A percentile compares a stretch with the other conserved stretches of the same genome.
Conservation (phyloP, 305 asterid genomes). For the Plantago coronopus region DNA sequence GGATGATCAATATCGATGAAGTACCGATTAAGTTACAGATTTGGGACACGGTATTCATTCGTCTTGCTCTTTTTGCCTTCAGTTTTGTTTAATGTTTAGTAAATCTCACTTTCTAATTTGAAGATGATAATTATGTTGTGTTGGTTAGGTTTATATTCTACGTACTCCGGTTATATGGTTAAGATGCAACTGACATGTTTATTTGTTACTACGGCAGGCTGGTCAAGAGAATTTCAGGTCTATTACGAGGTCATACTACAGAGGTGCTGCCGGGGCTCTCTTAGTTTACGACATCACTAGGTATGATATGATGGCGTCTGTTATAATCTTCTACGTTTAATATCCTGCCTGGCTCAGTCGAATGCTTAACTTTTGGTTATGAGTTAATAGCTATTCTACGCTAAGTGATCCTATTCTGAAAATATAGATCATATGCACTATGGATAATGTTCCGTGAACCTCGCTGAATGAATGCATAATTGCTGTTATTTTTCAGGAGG, state of each 20-base stretch:
- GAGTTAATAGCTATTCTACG: no score
- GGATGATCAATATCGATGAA: slow-evolving; percentile 56
- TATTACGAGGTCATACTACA: slow-evolving; percentile 76
- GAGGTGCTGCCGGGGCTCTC: slow-evolving; percentile 87
- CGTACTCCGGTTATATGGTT: neutral
- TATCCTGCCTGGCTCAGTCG: neutral
- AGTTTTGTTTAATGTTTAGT: no score
- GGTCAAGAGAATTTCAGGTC: slow-evolving; percentile 86
- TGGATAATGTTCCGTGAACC: no score
- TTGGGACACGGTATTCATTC: slow-evolving; percentile 52
- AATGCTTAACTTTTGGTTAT: no score
- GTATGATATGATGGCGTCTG: slow-evolving; percentile 26
- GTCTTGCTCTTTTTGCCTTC: neutral
- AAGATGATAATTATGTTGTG: neutral
- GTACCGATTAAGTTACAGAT: slow-evolving; percentile 59
- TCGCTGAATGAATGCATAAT: neutral
- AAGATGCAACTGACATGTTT: slow-evolving; percentile 5
- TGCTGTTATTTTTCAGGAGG: slow-evolving; percentile 40
- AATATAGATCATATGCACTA: no score
- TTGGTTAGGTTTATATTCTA: neutral
- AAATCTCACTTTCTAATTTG: neutral
- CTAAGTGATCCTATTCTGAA: no score
- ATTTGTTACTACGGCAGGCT: slow-evolving; percentile 40
- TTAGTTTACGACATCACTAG: slow-evolving; percentile 82
- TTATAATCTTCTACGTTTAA: neutral